Percentiles rank a stretch among this genome's conserved stretches.
These are phyloP conservation scores for Dichotomocladium elegans DNA, from an alignment of 371 early-diverging fungal species.

Conservation along the genomic window DNA sequence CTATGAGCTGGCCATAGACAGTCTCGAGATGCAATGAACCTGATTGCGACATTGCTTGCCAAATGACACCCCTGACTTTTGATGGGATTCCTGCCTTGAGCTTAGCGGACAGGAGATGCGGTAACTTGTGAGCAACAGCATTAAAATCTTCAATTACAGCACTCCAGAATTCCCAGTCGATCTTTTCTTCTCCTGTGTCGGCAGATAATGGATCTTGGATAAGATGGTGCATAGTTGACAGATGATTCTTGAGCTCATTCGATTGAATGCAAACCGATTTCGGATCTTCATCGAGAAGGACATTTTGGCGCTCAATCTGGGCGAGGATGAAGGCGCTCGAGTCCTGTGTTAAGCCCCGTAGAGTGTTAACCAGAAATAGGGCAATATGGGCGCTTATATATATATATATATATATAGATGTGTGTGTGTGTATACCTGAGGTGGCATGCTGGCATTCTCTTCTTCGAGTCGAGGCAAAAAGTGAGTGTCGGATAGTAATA, in stretches of 20 bases:
- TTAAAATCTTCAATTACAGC: constrained; percentile 82
- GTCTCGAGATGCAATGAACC: constrained; percentile 75
- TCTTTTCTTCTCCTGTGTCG: constrained; percentile 36
- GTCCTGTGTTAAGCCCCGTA: constrained; percentile 14
- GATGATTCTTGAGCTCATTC: constrained; percentile 48
- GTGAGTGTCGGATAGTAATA: constrained; percentile 19
- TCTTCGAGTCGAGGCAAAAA: constrained; percentile 38
- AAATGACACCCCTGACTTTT: constrained; percentile 85
- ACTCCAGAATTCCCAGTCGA: constrained; percentile 94
- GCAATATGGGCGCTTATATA: neutral
- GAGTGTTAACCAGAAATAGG: neutral
- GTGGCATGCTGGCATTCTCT: constrained; percentile 38
- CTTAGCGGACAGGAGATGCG: constrained; percentile 63
- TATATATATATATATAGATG: neutral
- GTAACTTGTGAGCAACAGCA: constrained; percentile 53
- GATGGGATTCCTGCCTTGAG: constrained; percentile 85
- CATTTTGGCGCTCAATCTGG: constrained; percentile 54
- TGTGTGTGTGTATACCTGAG: constrained; percentile 16
- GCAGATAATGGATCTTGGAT: constrained; percentile 11
- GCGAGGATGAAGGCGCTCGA: constrained; percentile 51
- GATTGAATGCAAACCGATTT: constrained; percentile 54
- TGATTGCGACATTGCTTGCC: constrained; percentile 88
- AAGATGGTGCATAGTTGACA: constrained; percentile 47
- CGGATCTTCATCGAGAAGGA: constrained; percentile 50
- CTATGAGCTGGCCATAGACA: constrained; percentile 78